Evolutionary conservation across 1,284 basidiomycete species (phyloP), one percentile per base, ranked within the genome.

Genomic region (Moesziomyces sp.): DNA sequence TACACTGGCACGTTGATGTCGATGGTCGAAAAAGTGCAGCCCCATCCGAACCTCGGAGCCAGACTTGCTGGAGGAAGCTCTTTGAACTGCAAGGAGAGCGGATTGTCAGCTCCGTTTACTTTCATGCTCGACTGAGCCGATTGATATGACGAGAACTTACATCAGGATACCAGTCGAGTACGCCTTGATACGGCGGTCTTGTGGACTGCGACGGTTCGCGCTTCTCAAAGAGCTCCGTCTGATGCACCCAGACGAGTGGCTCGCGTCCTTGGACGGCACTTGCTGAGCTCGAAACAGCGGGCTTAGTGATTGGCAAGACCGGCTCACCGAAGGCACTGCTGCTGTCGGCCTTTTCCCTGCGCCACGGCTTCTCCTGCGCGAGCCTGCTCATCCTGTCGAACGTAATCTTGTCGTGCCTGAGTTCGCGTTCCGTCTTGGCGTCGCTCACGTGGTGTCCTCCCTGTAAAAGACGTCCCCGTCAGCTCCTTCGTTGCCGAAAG

Each of bases 1-100:
- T 81, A 81, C n/a, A 73, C 40, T 4, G 78, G 78, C 1, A 80
- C 74, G 45, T 75, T 68, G 59, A 80, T 74, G 59, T 76, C 68
- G 38, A 78, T 51, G 3, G 80, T 81, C 3, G 62, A 58, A 38
- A 81, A 76, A 3, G 55, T 67, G 42, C 75, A 77, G n/a, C 77
- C 73, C 38, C 44, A 52, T 0, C 45, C 64, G 40, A 63, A 52
- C 2, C 58, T 55, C 5, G 26, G 19, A 9, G 73, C 40, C 11
- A 79, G 48, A 3, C 38, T 43, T 13, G 52, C 50, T 1, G 40
- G 7, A 1, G 67, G 61, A 7, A 77, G 30, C 5, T 45, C 23
- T 28, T 58, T 51, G 58, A 66, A 76, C 68, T 75, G 52, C n/a
- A 18, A 24, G 13, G 34, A 35, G 30, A 11, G 21, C 1, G 5